These are phyloP conservation scores for Chaetomiaceae sp. DNA, from an alignment of 2,329 filamentous ascomycete species.

Conservation along the genomic window DNA sequence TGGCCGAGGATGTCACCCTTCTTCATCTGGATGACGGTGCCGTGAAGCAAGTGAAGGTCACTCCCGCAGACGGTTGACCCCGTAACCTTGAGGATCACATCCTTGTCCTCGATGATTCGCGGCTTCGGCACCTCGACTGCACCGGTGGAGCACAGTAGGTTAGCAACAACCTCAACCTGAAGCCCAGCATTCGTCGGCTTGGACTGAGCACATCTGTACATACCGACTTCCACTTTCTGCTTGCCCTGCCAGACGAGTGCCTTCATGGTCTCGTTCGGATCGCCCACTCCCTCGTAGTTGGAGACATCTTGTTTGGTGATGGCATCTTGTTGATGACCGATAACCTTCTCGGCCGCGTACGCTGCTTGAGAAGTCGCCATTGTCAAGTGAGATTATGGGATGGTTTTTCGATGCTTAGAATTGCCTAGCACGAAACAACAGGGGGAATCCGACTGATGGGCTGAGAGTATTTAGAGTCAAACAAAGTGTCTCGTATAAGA, in stretches of 20 bases:
- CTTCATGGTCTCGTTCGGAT: conserved; percentile 64
- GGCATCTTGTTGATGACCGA: conserved; percentile 65
- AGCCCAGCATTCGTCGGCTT: not conserved
- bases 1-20: conserved; percentile 65
- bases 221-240: conserved; percentile 66
- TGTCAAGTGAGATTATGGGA: too few species aligned
- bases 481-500: too few species aligned
- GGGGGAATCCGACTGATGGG: too few species aligned
- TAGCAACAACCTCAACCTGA: too few species aligned
- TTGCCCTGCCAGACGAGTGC: conserved; percentile 80
- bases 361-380: conserved; percentile 66
- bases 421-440: too few species aligned
- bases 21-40: conserved; percentile 52
- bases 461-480: too few species aligned
- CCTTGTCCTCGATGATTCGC: conserved; percentile 64
- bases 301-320: conserved; percentile 67
- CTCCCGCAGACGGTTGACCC: conserved; percentile 57
- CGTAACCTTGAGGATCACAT: conserved; percentile 77
- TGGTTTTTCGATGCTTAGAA: conserved; percentile 22
- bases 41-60: conserved; percentile 55
- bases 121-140: conserved; percentile 62
- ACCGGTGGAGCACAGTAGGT: conserved; percentile 23
- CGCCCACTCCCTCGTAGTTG: conserved; percentile 47
- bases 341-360: conserved; percentile 57
- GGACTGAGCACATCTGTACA: conserved; percentile 12